These are phyloP conservation scores for Tylopilus sp. DNA, from an alignment of 768 basidiomycete species.

Conservation along the genomic window DNA sequence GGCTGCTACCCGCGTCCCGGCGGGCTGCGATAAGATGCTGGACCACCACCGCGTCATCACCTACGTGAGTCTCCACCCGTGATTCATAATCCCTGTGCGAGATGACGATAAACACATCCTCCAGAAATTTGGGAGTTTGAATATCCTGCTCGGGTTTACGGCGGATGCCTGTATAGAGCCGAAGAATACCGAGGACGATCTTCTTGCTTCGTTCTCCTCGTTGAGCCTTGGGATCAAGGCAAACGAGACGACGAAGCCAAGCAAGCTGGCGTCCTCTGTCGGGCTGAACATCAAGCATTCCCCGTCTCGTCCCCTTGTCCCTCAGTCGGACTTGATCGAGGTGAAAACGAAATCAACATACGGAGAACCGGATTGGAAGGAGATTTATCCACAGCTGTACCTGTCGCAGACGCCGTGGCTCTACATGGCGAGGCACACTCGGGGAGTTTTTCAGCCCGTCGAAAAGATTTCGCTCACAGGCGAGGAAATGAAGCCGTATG, in stretches of 20 bases:
- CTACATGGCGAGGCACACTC: slow-evolving; percentile 55
- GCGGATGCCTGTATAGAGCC: slow-evolving; percentile 41
- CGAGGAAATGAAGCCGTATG: slow-evolving; percentile 21
- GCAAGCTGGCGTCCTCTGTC: background rate
- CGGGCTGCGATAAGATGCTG: slow-evolving; percentile 46
- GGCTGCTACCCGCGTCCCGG: slow-evolving; percentile 45
- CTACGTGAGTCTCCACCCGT: slow-evolving; percentile 46
- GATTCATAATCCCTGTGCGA: background rate
- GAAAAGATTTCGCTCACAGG: slow-evolving; percentile 43
- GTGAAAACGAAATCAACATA: slow-evolving; percentile 30
- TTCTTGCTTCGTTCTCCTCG: slow-evolving; percentile 26
- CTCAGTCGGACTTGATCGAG: slow-evolving; percentile 36
- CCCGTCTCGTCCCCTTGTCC: slow-evolving; percentile 27
- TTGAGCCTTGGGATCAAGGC: slow-evolving; percentile 14
- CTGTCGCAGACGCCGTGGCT: slow-evolving; percentile 65
- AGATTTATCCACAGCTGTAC: slow-evolving; percentile 62
- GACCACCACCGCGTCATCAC: slow-evolving; percentile 62
- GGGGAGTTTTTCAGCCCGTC: slow-evolving; percentile 50
- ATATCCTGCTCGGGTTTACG: slow-evolving; percentile 56
- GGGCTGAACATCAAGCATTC: slow-evolving; percentile 23
- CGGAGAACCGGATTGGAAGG: slow-evolving; percentile 51
- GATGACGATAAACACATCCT: background rate
- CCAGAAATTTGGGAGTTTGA: slow-evolving; percentile 57
- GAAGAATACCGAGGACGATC: slow-evolving; percentile 20
- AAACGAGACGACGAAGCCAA: background rate